Conservation (phyloP, 2,329 filamentous ascomycete species). For the Botrytis hyacinthi region DNA sequence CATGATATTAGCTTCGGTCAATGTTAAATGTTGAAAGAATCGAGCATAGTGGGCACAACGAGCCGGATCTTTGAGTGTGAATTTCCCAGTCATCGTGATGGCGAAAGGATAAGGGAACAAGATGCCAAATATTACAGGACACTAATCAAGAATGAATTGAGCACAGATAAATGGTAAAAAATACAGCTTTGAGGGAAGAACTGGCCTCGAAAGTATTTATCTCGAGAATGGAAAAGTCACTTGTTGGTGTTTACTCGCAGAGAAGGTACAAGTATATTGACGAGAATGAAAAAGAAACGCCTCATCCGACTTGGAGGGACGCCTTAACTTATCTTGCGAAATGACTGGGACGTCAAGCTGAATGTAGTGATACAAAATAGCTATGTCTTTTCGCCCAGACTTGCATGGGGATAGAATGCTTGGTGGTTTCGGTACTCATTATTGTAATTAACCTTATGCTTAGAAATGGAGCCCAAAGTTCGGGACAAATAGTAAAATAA, state of each 20-base stretch:
- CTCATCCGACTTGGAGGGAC: not conserved
- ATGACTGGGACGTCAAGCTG: not conserved
- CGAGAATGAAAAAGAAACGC: not conserved
- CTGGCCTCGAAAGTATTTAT: not conserved
- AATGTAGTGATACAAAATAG: not conserved
- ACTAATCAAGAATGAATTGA: not conserved
- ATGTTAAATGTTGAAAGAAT: conserved; percentile 46
- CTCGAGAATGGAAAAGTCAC: not conserved
- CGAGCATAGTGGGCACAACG: conserved; percentile 45
- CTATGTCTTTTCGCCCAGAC: not conserved
- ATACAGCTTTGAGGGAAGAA: not conserved
- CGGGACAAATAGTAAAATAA: not conserved
- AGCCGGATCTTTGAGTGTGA: conserved; percentile 36
- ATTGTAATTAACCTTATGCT: not conserved
- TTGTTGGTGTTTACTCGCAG: not conserved
- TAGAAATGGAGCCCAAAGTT: not conserved
- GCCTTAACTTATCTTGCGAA: not conserved
- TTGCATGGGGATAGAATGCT: not conserved
- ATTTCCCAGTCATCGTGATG: conserved; percentile 41
- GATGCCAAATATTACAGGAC: not conserved
- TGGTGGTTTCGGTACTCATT: not conserved
- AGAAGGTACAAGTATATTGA: not conserved
- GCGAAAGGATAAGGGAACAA: too few species aligned
- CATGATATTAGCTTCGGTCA: conserved; percentile 46
- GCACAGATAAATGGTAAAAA: not conserved